A percentile compares a stretch with the other conserved stretches of the same genome.
Conservation (phyloP, 2,329 filamentous ascomycete species). For the Leptographium wingfieldii region DNA sequence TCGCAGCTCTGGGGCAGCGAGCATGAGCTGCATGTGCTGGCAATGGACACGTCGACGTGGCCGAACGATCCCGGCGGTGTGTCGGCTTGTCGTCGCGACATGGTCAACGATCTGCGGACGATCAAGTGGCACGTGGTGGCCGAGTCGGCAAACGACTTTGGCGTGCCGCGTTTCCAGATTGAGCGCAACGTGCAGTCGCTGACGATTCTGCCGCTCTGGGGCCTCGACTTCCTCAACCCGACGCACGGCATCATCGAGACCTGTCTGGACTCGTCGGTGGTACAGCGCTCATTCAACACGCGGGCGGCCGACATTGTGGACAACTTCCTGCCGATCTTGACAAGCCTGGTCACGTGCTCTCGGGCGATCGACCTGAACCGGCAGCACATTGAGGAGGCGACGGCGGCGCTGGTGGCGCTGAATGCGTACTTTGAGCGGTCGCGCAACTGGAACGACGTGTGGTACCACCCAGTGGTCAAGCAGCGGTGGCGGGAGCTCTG, state of each 20-base stretch:
- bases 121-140: slow-evolving; percentile 42
- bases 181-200: slow-evolving; percentile 41
- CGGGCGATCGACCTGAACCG: slow-evolving; percentile 27
- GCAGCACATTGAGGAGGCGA: slow-evolving; percentile 29
- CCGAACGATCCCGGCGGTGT: slow-evolving; percentile 40
- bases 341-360: slow-evolving; percentile 30
- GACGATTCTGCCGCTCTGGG: slow-evolving; percentile 41
- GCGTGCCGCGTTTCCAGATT: slow-evolving; percentile 40
- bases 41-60: slow-evolving; percentile 35
- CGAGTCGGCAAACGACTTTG: slow-evolving; percentile 42
- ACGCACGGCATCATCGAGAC: slow-evolving; percentile 42
- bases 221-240: slow-evolving; percentile 37
- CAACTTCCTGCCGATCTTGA: slow-evolving; percentile 33
- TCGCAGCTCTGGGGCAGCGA: slow-evolving; percentile 27
- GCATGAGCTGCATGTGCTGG: slow-evolving; percentile 29
- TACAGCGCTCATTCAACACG: slow-evolving; percentile 23
- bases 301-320: slow-evolving; percentile 26
- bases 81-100: slow-evolving; percentile 40
- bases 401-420: slow-evolving; percentile 30
- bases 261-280: slow-evolving; percentile 35
- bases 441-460: slow-evolving; percentile 31
- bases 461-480: slow-evolving; percentile 30
- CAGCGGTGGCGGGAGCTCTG: slow-evolving; percentile 32
- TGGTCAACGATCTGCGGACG: slow-evolving; percentile 39
- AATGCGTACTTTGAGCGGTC: slow-evolving; percentile 32